Percentiles rank a stretch among this genome's conserved stretches.
Evolutionary conservation across 1,284 basidiomycete genomes (phyloP).

Genomic region (Xerocomus minutiporus): DNA sequence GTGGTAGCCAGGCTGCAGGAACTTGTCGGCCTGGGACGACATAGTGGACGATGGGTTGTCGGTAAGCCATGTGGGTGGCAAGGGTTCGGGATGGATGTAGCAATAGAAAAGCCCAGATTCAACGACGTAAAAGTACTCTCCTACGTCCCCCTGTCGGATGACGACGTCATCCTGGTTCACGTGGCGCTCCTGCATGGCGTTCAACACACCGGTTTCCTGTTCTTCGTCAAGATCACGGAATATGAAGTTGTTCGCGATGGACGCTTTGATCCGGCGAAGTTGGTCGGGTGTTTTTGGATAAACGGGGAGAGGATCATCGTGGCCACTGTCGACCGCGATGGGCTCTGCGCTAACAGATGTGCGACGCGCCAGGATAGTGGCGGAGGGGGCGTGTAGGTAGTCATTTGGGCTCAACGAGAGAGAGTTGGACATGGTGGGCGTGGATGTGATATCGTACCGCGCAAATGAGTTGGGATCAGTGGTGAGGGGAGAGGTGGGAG

Average conservation of each 20-base stretch:
- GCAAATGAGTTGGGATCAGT: constrained; percentile 45
- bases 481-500: constrained; percentile 59
- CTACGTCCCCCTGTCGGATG: constrained; percentile 94
- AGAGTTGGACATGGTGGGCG: constrained; percentile 39
- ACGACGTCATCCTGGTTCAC: constrained; percentile 76
- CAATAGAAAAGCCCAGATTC: constrained; percentile 87
- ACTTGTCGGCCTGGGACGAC: constrained; percentile 43
- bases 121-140: constrained; percentile 97
- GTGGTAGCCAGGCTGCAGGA: constrained; percentile 61
- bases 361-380: constrained; percentile 83
- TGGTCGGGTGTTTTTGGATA: constrained; percentile 86
- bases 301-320: constrained; percentile 64
- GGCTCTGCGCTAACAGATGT: constrained; percentile 98
- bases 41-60: constrained; percentile 36
- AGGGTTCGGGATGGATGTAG: constrained; percentile 71
- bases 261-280: constrained; percentile 79
- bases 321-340: constrained; percentile 73
- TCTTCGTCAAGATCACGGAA: constrained; percentile 97
- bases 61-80: constrained; percentile 53
- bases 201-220: constrained; percentile 88
- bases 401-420: constrained; percentile 49
- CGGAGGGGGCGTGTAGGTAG: constrained; percentile 61
- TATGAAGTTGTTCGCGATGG: constrained; percentile 87
- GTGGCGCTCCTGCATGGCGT: constrained; percentile 90
- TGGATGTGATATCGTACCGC: constrained; percentile 46